Percentiles rank a stretch among this genome's conserved stretches.
Conservation (phyloP, 2,329 filamentous ascomycete species). For the Microcera coccophila region DNA sequence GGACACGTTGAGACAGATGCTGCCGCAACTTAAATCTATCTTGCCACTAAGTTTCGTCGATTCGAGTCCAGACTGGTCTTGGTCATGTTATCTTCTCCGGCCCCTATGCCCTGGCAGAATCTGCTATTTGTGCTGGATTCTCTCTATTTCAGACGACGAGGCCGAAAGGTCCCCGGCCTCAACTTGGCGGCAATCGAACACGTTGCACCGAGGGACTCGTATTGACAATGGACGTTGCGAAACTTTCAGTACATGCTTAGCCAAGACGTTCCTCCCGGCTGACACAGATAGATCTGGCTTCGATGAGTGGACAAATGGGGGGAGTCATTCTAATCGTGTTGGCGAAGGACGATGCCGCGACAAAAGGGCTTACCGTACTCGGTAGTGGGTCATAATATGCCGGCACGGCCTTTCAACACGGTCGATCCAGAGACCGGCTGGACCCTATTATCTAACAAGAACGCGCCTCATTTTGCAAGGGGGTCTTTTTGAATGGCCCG, state of each 20-base stretch:
- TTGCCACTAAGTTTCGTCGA: conserved; percentile 16
- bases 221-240: no score
- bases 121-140: not conserved
- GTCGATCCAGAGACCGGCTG: conserved; percentile 14
- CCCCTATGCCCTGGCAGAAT: not conserved
- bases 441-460: conserved; percentile 27
- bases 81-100: not conserved
- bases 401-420: not conserved
- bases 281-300: no score
- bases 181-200: no score
- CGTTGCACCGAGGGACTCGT: no score
- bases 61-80: conserved; percentile 17
- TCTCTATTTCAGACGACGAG: not conserved
- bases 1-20: conserved; percentile 14
- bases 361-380: no score
- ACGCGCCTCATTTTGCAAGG: conserved; percentile 24
- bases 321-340: no score
- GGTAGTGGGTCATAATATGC: conserved; percentile 5
- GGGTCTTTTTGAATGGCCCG: conserved; percentile 10
- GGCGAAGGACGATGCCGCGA: no score
- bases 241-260: no score
- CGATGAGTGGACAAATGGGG: no score
- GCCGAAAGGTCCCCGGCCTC: no score
- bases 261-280: no score
- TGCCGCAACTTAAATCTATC: conserved; percentile 21